Percentiles rank a stretch among this genome's conserved stretches.
Conservation (phyloP, 148 eudicot genomes). For the Oxyria digyna region DNA sequence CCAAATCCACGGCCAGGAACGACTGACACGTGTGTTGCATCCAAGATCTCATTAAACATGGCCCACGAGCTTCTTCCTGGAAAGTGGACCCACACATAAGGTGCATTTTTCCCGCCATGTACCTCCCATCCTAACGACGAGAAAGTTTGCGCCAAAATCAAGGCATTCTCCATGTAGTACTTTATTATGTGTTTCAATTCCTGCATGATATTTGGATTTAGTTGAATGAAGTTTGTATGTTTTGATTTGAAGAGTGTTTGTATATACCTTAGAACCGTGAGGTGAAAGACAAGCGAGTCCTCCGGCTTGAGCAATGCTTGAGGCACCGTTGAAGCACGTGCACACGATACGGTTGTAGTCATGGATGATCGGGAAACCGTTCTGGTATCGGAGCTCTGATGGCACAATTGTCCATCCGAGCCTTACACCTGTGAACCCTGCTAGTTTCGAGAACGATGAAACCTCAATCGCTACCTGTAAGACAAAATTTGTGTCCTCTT, state of each 20-base stretch:
- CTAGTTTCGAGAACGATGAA: constrained; percentile 72
- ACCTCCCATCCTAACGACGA: constrained; percentile 40
- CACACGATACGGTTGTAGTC: constrained; percentile 49
- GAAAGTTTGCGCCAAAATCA: constrained; percentile 40
- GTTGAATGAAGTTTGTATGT: no score
- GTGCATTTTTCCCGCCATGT: constrained; percentile 67
- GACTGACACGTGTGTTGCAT: constrained; percentile 51
- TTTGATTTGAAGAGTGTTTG: no score
- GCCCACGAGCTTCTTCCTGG: constrained; percentile 72
- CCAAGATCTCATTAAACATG: constrained; percentile 51
- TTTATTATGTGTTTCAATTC: constrained; percentile 29
- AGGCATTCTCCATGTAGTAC: constrained; percentile 61
- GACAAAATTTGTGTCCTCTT: no score
- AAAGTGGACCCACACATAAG: constrained; percentile 74
- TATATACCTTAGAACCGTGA: constrained; percentile 35
- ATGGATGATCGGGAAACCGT: constrained; percentile 42
- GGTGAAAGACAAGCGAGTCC: constrained; percentile 67
- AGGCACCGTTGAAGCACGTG: constrained; percentile 65
- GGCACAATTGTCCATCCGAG: constrained; percentile 89
- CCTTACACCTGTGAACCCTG: constrained; percentile 76
- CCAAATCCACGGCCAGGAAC: constrained; percentile 80
- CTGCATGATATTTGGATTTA: constrained; percentile 23
- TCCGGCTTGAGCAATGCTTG: constrained; percentile 65
- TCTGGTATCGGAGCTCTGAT: constrained; percentile 39
- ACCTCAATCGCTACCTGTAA: constrained; percentile 69